Evolutionary conservation across 1,139 yeast genomes (phyloP), one percentile per base, ranked within the genome.

Genomic region (Hyphopichia khmerensis): DNA sequence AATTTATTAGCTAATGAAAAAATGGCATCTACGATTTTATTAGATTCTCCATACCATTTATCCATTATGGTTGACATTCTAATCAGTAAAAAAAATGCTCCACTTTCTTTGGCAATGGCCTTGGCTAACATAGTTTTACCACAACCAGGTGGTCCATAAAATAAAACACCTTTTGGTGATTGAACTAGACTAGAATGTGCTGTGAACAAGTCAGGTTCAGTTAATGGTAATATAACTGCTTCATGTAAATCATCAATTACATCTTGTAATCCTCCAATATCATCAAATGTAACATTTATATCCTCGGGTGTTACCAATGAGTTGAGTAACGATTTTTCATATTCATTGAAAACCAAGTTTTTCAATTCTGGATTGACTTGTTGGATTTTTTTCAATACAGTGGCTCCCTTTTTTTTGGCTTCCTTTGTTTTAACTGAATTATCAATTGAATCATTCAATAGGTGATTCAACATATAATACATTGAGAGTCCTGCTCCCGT

Each of bases 41-140:
- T 93, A 38, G 95, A 84, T 62, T 93, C 99, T 16, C 99, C 99
- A 61, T 89, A 93, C 96, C 97, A 93, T 64, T 93, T 93, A 67
- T 95, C 98, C 95, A 93, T 88, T 18, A 93, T 81, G 1, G 95
- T 84, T 7, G 96, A 89, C 95, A 93, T 88, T 62, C 96, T 79
- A 43, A 93, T 86, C 59, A 91, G 90, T 42, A 93, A 77, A 64
- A 93, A 93, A 55, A 86, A 89, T 0, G 99, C 98, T 0, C 91
- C 91, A 53, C 95, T 84, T 61, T 91, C 96, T 43, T 83, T 80
- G 1, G 98, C 98, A 39, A 93, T 77, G 0, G 98, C 98, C 62
- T 91, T 91, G 17, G 98, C 98, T 54, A 93, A 73, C 96, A 93
- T 88, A 10, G 98, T 93, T 64, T 93, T 93, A 45, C 98, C 98